A percentile compares a stretch with the other conserved stretches of the same genome.
phyloP scores from a whole-genome alignment of 2,329 filamentous ascomycete species.

The Aspergillus japonicus region DNA sequence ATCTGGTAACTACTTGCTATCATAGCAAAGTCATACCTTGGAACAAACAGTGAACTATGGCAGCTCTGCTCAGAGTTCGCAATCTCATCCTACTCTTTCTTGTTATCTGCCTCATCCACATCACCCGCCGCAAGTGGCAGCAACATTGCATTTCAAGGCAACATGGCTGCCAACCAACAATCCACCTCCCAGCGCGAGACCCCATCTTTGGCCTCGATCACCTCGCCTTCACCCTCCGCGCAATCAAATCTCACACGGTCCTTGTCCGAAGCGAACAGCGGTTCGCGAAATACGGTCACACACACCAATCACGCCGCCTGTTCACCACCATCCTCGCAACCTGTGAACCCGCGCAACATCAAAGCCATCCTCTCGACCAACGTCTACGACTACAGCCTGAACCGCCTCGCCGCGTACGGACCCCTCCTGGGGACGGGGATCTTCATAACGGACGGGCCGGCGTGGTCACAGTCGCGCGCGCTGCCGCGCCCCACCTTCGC shows the following conservation, averaged over 20 bases:
- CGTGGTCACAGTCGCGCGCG: too few relatives aligned
- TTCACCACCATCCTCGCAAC: neutral
- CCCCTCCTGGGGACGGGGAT: too few relatives aligned
- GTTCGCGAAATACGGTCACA: neutral
- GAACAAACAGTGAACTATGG: too few relatives aligned
- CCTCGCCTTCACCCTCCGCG: neutral
- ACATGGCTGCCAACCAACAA: neutral
- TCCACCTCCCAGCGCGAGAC: neutral
- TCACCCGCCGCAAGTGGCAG: neutral
- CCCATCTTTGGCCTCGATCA: slow-evolving; percentile 2
- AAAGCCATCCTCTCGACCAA: too few relatives aligned
- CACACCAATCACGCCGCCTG: neutral
- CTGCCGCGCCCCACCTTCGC: too few relatives aligned
- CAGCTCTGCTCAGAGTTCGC: too few relatives aligned
- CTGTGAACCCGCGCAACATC: slow-evolving; percentile 56
- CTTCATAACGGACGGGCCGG: too few relatives aligned
- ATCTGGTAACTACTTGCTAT: too few relatives aligned
- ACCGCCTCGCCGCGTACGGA: too few relatives aligned
- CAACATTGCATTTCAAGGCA: neutral
- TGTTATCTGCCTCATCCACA: neutral
- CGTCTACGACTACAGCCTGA: too few relatives aligned
- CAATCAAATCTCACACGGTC: neutral
- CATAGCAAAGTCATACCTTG: too few relatives aligned
- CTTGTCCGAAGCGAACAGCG: neutral
- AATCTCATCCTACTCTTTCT: too few relatives aligned